phyloP scores from a whole-genome alignment of 2,329 filamentous ascomycete genomes.

The Talaromyces sp. region DNA sequence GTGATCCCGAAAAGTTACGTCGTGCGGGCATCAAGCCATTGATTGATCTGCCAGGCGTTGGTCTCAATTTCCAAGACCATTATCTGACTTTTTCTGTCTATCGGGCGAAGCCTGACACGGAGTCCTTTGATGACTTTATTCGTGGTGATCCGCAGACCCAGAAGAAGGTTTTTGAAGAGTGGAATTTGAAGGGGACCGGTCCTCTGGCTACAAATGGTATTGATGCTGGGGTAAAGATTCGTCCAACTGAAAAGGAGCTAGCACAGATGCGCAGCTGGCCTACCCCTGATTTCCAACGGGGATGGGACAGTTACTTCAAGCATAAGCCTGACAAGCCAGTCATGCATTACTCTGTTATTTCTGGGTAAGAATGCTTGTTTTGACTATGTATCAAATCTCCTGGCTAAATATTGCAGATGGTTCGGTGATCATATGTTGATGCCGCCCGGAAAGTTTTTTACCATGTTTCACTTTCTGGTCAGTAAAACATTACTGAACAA shows the following conservation, averaged over 20 bases:
- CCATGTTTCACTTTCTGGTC: constrained; percentile 75
- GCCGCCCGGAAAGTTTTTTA: constrained; percentile 77
- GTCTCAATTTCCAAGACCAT: constrained; percentile 75
- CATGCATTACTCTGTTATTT: constrained; percentile 79
- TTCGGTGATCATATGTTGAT: constrained; percentile 56
- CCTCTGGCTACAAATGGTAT: constrained; percentile 76
- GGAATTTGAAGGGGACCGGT: constrained; percentile 76
- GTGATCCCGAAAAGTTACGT: constrained; percentile 69
- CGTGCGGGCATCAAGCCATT: constrained; percentile 66
- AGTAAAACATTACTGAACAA: constrained; percentile 19
- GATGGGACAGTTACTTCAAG: constrained; percentile 81
- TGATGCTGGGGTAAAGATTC: constrained; percentile 75
- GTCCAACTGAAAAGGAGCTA: constrained; percentile 67
- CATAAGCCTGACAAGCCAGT: constrained; percentile 82
- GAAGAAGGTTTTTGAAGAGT: constrained; percentile 72
- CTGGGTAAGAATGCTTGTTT: constrained; percentile 44
- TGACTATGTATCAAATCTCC: not conserved
- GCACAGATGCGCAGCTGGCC: constrained; percentile 70
- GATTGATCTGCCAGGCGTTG: constrained; percentile 70
- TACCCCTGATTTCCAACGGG: constrained; percentile 68
- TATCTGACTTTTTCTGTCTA: constrained; percentile 70
- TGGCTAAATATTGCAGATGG: constrained; percentile 25
- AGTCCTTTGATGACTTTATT: constrained; percentile 78
- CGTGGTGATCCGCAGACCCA: constrained; percentile 71
- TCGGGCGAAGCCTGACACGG: constrained; percentile 70